Evolutionary conservation across 2,329 filamentous ascomycete genomes (phyloP), one percentile per base, ranked within the genome.

Genomic region (Cercospora brassicicola): DNA sequence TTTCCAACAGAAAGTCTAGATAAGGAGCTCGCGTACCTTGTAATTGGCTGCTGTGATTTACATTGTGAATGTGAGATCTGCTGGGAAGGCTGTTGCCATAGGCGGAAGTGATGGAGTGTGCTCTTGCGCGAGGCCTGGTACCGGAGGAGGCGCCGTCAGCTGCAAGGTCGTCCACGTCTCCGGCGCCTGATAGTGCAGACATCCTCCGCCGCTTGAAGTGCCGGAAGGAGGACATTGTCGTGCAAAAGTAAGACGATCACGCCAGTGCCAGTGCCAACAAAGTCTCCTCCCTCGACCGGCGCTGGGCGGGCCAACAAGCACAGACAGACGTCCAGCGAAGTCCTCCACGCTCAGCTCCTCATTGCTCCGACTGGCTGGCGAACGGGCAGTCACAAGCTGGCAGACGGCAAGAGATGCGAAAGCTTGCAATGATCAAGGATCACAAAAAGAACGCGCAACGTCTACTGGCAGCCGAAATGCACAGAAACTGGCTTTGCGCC

Each of bases 1-100:
- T 31, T 57, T 57, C 26, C 15, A 7, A 20, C 13, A 33, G 55
- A 59, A 45, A 65, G 56, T 48, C 56, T 36, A 59, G 53, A 57
- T 57, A 57, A 20, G 30, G n/a, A 57, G 71, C 72, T 59, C 65
- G 68, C 61, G 18, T 42, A 64, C 62, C 62, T 57, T 64, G 61
- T 18, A 36, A 61, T n/a, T 55, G 51, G 42, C 66, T 67, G 33
- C 69, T 70, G 67, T 76, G 75, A 33, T 72, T 72, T 31, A 73
- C 74, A 66, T 74, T 71, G 62, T 79, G 78, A 39, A 80, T 77
- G 67, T 78, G 79, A 53, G 76, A 78, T 56, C 78, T 72, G 61
- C 71, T 75, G 4, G 78, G 78, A 45, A 78, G 71, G 68, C 73
- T 68, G 59, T 68, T 65, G 13, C 48, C 67, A 48, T 66, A 48